Percentiles rank a stretch among this genome's conserved stretches.
Conservation (phyloP, 306 rosid genomes). For the Fragaria vesca region DNA sequence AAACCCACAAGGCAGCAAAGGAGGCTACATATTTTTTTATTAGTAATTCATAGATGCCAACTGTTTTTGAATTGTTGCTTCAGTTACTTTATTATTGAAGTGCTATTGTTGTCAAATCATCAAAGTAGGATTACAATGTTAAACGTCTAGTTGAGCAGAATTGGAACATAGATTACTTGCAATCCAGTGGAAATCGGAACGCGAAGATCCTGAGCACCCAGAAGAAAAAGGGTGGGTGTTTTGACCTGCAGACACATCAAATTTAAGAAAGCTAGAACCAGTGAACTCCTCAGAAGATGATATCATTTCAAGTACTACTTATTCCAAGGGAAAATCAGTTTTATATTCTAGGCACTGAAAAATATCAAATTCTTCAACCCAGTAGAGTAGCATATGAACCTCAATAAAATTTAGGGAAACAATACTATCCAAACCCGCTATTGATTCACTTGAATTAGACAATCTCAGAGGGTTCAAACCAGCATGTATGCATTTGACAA, state of each 20-base stretch:
- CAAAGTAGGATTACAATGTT: too few relatives aligned
- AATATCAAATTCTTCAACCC: neutral
- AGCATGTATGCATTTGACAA: neutral
- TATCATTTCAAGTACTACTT: neutral
- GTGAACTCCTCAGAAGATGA: conserved; percentile 1
- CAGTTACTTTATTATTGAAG: neutral
- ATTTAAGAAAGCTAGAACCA: conserved; percentile 8
- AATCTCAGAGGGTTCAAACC: neutral
- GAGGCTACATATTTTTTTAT: neutral
- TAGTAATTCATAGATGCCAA: neutral
- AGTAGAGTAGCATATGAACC: neutral
- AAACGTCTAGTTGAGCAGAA: neutral
- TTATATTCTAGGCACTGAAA: neutral
- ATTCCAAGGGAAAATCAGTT: neutral
- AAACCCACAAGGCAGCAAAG: neutral
- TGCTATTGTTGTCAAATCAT: conserved; percentile 9
- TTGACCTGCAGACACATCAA: conserved; percentile 59
- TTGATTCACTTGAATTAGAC: neutral
- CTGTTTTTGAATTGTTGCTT: neutral
- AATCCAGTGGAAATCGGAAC: conserved; percentile 32
- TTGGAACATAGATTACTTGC: conserved; percentile 12
- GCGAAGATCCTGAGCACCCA: conserved; percentile 81
- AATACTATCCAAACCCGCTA: neutral
- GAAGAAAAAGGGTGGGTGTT: conserved; percentile 71
- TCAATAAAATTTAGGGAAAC: neutral